A percentile compares a stretch with the other conserved stretches of the same genome.
Evolutionary conservation across 305 asterid species (phyloP).

Genomic region (Fraxinus nigra): DNA sequence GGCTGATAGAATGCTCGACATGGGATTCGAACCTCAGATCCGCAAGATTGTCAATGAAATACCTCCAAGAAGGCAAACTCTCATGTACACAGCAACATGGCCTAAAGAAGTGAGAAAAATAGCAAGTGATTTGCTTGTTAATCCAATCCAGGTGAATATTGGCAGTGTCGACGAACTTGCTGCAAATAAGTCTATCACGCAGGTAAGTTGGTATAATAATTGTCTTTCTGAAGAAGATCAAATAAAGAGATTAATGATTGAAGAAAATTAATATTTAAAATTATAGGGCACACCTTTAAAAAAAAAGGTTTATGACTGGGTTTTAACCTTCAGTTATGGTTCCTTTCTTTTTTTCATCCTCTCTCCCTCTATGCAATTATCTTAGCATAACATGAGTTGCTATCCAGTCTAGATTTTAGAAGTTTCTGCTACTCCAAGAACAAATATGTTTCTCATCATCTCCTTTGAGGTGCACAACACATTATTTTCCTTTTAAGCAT

Average conservation of each 20-base stretch:
- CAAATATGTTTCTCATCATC: background rate
- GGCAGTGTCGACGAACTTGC: constrained; percentile 94
- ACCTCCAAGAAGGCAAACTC: constrained; percentile 96
- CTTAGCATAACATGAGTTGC: background rate
- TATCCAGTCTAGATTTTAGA: background rate
- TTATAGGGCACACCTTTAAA: background rate
- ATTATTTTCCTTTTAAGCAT: background rate
- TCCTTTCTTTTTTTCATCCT: background rate
- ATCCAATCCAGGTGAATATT: constrained; percentile 93
- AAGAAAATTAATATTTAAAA: background rate
- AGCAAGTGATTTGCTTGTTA: constrained; percentile 80
- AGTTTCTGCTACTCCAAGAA: background rate
- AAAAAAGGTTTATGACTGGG: background rate
- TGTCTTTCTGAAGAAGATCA: constrained; percentile 17
- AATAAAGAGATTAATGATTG: background rate
- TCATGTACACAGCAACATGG: constrained; percentile 99
- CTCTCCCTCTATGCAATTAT: background rate
- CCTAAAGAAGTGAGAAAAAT: constrained; percentile 93
- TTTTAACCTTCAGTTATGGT: background rate
- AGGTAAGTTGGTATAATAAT: constrained; percentile 41
- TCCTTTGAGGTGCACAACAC: background rate
- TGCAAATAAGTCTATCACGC: constrained; percentile 92
- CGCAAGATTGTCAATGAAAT: constrained; percentile 91
- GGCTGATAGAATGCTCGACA: constrained; percentile 99
- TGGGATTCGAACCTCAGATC: constrained; percentile 99